Evolutionary conservation across 257 asterid genomes (phyloP).

Genomic region (Lycium barbarum): DNA sequence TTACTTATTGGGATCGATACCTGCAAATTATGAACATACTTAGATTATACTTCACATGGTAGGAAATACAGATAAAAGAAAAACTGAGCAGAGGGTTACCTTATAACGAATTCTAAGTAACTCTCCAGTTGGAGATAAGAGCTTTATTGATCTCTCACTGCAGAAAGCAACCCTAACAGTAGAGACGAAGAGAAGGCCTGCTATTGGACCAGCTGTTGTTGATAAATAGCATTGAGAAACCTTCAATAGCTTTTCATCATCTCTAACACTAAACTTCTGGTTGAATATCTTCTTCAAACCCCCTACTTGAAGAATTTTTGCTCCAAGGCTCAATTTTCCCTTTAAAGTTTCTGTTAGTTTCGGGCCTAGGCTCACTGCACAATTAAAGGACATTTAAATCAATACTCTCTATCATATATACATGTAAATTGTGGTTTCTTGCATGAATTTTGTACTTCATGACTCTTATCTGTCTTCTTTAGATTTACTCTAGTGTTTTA

Average conservation of each 20-base stretch:
- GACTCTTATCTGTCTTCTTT: background rate
- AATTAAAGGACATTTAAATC: background rate
- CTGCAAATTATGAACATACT: background rate
- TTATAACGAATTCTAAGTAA: constrained; percentile 31
- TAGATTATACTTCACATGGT: background rate
- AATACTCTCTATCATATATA: background rate
- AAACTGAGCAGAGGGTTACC: constrained; percentile 5
- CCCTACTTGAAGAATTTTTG: constrained; percentile 40
- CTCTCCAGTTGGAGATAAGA: constrained; percentile 33
- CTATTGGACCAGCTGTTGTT: constrained; percentile 38
- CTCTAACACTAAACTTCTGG: constrained; percentile 25
- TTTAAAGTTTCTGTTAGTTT: constrained; percentile 53
- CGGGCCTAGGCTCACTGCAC: constrained; percentile 54
- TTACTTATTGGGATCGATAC: constrained; percentile 49
- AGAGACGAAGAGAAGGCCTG: constrained; percentile 37
- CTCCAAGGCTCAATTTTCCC: constrained; percentile 58
- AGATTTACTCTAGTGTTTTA: background rate
- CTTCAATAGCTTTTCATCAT: constrained; percentile 39
- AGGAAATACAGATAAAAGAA: background rate
- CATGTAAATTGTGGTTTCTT: background rate
- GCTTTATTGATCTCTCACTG: constrained; percentile 36
- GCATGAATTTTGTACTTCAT: background rate
- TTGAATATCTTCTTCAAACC: constrained; percentile 35
- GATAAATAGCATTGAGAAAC: constrained; percentile 39
- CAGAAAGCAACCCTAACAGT: constrained; percentile 36